Base-by-base conservation (phyloP, 2,329 filamentous ascomycete species). In the Tolypocladium sp. region DNA sequence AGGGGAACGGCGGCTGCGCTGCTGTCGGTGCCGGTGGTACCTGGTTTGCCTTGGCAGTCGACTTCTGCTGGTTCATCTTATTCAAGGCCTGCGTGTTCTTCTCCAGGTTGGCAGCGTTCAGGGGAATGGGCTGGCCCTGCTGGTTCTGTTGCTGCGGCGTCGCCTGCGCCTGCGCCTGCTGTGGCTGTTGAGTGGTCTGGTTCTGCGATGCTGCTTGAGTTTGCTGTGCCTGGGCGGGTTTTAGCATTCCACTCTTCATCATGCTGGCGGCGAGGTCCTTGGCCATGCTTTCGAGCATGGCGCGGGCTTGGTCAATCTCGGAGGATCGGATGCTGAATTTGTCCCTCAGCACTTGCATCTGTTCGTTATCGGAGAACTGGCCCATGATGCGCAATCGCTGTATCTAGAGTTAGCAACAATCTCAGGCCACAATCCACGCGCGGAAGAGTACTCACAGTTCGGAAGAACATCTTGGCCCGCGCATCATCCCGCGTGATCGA, bases 1-100 rank as follows among this genome's bases (percentile, higher is more conserved):
- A 78, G 33, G 75, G 71, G 68, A 84, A 85, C 0, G 83, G 83
- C 20, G 83, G 79, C 62, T 85, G 82, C 17, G 78, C 66, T 1
- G 79, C 79, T 0, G 82, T 86, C 20, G 84, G 83, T 12, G 84
- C 82, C 15, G 82, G 76, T 4, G 83, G 82, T 0, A 79, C 71
- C 61, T 81, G 78, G 10, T 73, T 75, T 10, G 71, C 72, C 67
- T 80, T 82, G 68, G 75, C 79, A 40, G 63, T 57, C 33, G 61
- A 59, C 59, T 73, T 75, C 27, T 72, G 67, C 56, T 67, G 65
- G 58, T 77, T 77, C 63, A 75, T 70, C 61, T 82, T 80, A 64
- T 68, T 79, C 59, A 78, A 68, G 5, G 75, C 75, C 60, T 80
- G 76, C 2, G 76, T 73, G 64, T 82, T 79, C 67, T 82, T 82